Base-by-base conservation (phyloP, 208 protist species). In the Crithidia acanthocephali region DNA sequence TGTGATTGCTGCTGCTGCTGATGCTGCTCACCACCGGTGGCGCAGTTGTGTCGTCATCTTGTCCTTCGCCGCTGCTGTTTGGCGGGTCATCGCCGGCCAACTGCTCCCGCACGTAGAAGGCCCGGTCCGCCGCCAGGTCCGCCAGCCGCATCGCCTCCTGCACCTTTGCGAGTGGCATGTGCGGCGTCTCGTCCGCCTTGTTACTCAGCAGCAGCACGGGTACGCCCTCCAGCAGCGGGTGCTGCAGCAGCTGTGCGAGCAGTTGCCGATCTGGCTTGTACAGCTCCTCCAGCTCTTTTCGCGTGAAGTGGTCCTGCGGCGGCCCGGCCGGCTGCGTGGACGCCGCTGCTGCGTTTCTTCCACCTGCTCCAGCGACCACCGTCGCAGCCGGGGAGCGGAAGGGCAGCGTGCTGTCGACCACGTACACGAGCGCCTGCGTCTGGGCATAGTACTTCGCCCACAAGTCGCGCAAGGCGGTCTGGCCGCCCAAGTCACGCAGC, bases 401-500 rank as follows among this genome's bases (percentile, higher is more conserved):
- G 28, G 62, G 59, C 28, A 83, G 25, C 22, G 55, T 68, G 65
- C 87, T 65, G 72, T 99, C 97, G n/a, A 99, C 82, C 27, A 99
- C 91, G 75, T 96, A 98, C 23, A 99, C 93, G 10, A 99, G 53
- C 8, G 72, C 96, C 62, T 98, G 78, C 23, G 91, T 98, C 59
- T 93, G 87, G 13, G 90, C 75, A 84, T 97, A 99, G 84, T 99
- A 99, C 74, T 98, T 96, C 28, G 87, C 83, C 98, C 98, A 99
- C 33, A 99, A 76, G 18, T 87, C 79, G 10, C 94, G 92, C 61
- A 99, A 88, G 37, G 92, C 97, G 64, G 93, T 79, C 78, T 98
- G 95, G 8, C 98, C 98, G 47, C 93, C 93, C 25, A 99, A 91
- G 74, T 99, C 98, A 94, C 98, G 99, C 53, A 99, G 87, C 28